These are phyloP conservation scores for Aphanocladium album DNA, from an alignment of 2,329 filamentous ascomycete species.

Conservation along the genomic window DNA sequence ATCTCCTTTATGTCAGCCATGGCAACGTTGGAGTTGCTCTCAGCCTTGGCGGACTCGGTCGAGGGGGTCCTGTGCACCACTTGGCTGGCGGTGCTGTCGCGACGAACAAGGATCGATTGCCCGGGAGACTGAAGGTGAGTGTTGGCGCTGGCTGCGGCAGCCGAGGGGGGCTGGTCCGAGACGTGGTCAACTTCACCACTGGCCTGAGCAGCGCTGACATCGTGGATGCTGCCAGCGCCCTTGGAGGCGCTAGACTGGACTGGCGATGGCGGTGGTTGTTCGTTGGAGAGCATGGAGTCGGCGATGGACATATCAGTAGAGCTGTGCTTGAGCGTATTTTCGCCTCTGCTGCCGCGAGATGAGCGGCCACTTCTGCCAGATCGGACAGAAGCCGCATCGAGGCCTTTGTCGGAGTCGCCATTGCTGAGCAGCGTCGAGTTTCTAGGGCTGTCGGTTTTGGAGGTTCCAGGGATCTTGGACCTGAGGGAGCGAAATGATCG, in stretches of 20 bases:
- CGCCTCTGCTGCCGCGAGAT: conserved; percentile 43
- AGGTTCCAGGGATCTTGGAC: conserved; percentile 78
- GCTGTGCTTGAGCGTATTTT: conserved; percentile 35
- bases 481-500: conserved; percentile 80
- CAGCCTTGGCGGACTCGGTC: conserved; percentile 37
- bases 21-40: conserved; percentile 56
- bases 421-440: conserved; percentile 64
- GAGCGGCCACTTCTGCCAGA: conserved; percentile 60
- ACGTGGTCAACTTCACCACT: conserved; percentile 91
- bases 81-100: conserved; percentile 60
- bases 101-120: conserved; percentile 84
- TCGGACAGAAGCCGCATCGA: conserved; percentile 69
- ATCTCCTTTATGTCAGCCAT: conserved; percentile 89
- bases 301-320: conserved; percentile 36
- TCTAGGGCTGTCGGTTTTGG: conserved; percentile 74
- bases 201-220: conserved; percentile 74
- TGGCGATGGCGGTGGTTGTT: conserved; percentile 74
- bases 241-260: conserved; percentile 72
- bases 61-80: conserved; percentile 50
- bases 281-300: conserved; percentile 44
- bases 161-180: conserved; percentile 80
- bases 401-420: conserved; percentile 58
- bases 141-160: conserved; percentile 51
- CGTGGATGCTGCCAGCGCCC: conserved; percentile 57
- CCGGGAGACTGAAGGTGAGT: conserved; percentile 64